These are phyloP conservation scores for Claviceps capensis DNA, from an alignment of 2,329 filamentous ascomycete species.

Conservation along the genomic window DNA sequence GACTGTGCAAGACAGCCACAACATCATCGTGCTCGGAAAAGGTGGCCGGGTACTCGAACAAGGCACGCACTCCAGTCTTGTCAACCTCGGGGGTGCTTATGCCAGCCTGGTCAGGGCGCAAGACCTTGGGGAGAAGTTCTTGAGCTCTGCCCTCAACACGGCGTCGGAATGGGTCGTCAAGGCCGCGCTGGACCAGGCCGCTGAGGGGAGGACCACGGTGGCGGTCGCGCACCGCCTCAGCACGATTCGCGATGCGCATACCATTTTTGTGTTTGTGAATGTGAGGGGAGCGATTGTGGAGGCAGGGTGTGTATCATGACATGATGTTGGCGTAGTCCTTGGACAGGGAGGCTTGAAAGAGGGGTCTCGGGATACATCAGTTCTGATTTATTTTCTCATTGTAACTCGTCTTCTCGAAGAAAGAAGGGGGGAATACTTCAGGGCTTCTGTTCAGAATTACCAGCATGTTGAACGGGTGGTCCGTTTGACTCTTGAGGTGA, in stretches of 20 bases:
- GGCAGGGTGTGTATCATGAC: slow-evolving; percentile 35
- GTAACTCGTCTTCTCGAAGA: no score
- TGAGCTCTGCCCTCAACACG: slow-evolving; percentile 29
- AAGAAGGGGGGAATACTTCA: no score
- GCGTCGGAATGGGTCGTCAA: slow-evolving; percentile 30
- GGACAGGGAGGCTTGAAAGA: slow-evolving; percentile 15
- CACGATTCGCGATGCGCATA: slow-evolving; percentile 21
- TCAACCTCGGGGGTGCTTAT: slow-evolving; percentile 35
- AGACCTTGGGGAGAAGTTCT: slow-evolving; percentile 18
- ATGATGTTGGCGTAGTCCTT: slow-evolving; percentile 35
- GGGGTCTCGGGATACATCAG: no score
- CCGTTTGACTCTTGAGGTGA: no score
- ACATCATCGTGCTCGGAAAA: slow-evolving; percentile 49
- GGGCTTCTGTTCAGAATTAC: no score
- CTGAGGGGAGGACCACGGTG: slow-evolving; percentile 7
- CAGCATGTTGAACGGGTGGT: no score
- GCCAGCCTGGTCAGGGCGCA: slow-evolving; percentile 32
- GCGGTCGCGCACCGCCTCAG: slow-evolving; percentile 7
- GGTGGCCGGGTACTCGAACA: slow-evolving; percentile 44
- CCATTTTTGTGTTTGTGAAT: slow-evolving; percentile 44
- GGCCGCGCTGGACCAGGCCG: slow-evolving; percentile 6
- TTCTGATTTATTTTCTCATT: no score
- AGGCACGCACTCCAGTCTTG: slow-evolving; percentile 45
- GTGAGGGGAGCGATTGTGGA: slow-evolving; percentile 32
- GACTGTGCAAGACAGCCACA: slow-evolving; percentile 47